Conservation (phyloP, 1,139 yeast species). For the Sugiyamaella xylanicola region DNA sequence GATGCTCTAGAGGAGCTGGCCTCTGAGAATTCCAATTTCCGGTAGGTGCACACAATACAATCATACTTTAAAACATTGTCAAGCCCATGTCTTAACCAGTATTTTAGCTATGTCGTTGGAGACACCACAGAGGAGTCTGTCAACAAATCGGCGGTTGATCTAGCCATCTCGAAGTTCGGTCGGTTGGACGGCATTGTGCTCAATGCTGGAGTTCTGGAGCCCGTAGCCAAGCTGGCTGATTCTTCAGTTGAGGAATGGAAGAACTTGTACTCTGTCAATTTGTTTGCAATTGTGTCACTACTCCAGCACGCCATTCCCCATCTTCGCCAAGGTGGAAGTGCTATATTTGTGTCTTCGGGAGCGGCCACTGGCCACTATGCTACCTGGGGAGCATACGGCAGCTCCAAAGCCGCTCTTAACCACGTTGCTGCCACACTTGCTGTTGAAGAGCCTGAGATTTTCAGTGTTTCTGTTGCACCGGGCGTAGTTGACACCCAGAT, state of each 20-base stretch:
- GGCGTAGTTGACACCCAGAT: slow-evolving; percentile 90
- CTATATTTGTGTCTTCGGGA: slow-evolving; percentile 82
- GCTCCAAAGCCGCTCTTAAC: slow-evolving; percentile 87
- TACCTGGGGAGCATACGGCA: slow-evolving; percentile 87
- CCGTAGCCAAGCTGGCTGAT: slow-evolving; percentile 61
- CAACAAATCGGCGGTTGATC: slow-evolving; percentile 48
- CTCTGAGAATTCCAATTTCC: slow-evolving; percentile 46
- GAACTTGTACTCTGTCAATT: slow-evolving; percentile 68
- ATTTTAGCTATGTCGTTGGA: slow-evolving; percentile 49
- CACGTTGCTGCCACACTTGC: slow-evolving; percentile 69
- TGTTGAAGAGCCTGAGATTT: slow-evolving; percentile 62
- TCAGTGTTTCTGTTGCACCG: slow-evolving; percentile 77
- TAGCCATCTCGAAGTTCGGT: slow-evolving; percentile 58
- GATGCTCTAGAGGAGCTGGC: slow-evolving; percentile 49
- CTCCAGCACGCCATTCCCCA: slow-evolving; percentile 52
- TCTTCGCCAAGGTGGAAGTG: slow-evolving; percentile 58
- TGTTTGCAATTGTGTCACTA: slow-evolving; percentile 72
- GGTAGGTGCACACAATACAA: slow-evolving; percentile 36
- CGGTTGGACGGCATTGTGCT: slow-evolving; percentile 69
- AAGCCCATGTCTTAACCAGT: slow-evolving; percentile 12
- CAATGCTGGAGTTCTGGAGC: slow-evolving; percentile 87
- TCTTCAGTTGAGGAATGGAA: slow-evolving; percentile 63
- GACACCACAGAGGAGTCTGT: slow-evolving; percentile 58
- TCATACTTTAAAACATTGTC: not conserved
- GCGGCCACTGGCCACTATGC: slow-evolving; percentile 64